Evolutionary conservation across 2,329 filamentous ascomycete species (phyloP).

Genomic region (Penicillium sp.): DNA sequence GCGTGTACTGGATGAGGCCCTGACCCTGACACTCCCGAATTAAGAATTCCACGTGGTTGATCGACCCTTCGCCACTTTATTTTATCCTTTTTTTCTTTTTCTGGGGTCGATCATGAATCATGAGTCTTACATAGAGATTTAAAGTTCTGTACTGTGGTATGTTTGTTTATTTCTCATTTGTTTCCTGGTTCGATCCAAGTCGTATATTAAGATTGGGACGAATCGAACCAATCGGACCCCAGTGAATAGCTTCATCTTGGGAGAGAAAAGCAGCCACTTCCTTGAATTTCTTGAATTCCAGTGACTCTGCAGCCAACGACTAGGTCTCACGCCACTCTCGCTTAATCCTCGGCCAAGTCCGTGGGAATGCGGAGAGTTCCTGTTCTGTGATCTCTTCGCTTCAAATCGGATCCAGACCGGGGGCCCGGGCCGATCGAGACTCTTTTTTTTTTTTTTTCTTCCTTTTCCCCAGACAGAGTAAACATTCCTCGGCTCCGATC

Average conservation of each 20-base stretch:
- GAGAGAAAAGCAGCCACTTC: not conserved
- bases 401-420: slow-evolving; percentile 11
- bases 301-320: not conserved
- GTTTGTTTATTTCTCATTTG: too few species aligned
- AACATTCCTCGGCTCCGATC: slow-evolving; percentile 17
- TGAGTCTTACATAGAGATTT: too few species aligned
- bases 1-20: slow-evolving; percentile 33
- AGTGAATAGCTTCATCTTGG: not conserved
- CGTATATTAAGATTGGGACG: too few species aligned
- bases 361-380: slow-evolving; percentile 13
- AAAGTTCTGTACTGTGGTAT: too few species aligned
- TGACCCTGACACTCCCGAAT: slow-evolving; percentile 21
- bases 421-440: slow-evolving; percentile 13
- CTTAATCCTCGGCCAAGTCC: slow-evolving; percentile 28
- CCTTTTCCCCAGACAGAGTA: not conserved
- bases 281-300: not conserved
- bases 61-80: not conserved
- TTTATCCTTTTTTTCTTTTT: too few species aligned
- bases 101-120: not conserved
- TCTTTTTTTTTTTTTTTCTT: not conserved
- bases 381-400: not conserved
- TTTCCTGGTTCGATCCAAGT: too few species aligned
- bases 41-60: slow-evolving; percentile 11
- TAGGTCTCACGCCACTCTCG: slow-evolving; percentile 25
- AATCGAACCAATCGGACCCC: not conserved